A percentile compares a stretch with the other conserved stretches of the same genome.
Conservation (phyloP, 192 early-diverging fungal genomes). For the Gamsiella multidivaricata region DNA sequence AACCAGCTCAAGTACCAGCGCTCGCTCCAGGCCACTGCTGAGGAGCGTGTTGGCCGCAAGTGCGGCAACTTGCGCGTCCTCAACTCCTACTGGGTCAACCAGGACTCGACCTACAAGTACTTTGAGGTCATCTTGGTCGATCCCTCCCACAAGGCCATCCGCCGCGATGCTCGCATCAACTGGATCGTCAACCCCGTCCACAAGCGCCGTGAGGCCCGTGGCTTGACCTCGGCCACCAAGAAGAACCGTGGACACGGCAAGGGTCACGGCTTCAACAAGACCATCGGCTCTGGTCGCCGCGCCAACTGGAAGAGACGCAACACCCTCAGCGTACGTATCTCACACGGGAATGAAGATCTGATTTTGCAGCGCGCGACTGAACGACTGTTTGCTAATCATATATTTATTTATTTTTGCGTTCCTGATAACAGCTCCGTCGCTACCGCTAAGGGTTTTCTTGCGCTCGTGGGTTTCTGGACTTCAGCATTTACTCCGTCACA, state of each 20-base stretch:
- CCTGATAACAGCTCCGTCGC: neutral
- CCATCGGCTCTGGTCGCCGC: conserved; percentile 92
- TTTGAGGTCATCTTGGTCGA: conserved; percentile 99
- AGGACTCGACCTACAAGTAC: conserved; percentile 99
- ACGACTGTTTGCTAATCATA: too few relatives aligned
- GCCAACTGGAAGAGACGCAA: conserved; percentile 95
- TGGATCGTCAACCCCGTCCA: conserved; percentile 98
- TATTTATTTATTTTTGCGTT: neutral
- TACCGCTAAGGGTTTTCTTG: conserved; percentile 10
- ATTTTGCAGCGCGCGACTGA: too few relatives aligned
- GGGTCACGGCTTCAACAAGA: conserved; percentile 98
- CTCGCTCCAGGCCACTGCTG: conserved; percentile 91
- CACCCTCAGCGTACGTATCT: conserved; percentile 90
- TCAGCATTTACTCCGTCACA: neutral
- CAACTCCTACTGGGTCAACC: conserved; percentile 99
- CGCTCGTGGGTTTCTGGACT: conserved; percentile 17
- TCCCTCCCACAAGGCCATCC: conserved; percentile 97
- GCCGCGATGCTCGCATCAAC: conserved; percentile 98
- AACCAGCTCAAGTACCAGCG: conserved; percentile 99
- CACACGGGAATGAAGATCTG: too few relatives aligned
- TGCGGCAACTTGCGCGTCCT: conserved; percentile 98
- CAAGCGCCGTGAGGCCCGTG: conserved; percentile 99
- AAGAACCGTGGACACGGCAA: conserved; percentile 98
- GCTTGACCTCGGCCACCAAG: conserved; percentile 95
- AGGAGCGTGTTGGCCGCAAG: conserved; percentile 97